phyloP scores from a whole-genome alignment of 345 rosid genomes.

The Sisymbrium irio region DNA sequence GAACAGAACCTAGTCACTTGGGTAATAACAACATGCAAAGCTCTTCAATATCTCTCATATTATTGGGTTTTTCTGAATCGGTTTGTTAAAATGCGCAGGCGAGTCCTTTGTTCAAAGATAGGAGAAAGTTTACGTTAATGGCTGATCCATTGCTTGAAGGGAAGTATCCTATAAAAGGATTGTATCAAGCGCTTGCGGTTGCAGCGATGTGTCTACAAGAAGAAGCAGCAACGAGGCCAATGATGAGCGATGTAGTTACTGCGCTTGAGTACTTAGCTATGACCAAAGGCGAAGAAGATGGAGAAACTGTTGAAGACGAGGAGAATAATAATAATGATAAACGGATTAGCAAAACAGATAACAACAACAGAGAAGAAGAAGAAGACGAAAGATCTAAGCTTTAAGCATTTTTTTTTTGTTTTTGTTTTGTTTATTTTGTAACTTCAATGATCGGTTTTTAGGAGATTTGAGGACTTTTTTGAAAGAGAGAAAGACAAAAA shows the following conservation, averaged over 20 bases:
- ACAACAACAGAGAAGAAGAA: neutral
- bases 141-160: slow-evolving; percentile 70
- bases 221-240: slow-evolving; percentile 59
- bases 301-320: slow-evolving; percentile 10
- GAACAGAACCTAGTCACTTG: slow-evolving; percentile 71
- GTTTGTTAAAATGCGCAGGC: slow-evolving; percentile 47
- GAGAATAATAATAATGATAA: neutral
- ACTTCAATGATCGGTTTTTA: slow-evolving; percentile 12
- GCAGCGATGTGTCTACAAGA: slow-evolving; percentile 91
- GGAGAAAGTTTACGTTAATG: slow-evolving; percentile 57
- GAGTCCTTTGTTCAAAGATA: slow-evolving; percentile 63
- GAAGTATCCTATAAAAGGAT: slow-evolving; percentile 52
- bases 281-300: slow-evolving; percentile 27
- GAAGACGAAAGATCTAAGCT: slow-evolving; percentile 17
- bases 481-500: neutral
- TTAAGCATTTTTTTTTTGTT: neutral
- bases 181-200: slow-evolving; percentile 76
- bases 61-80: neutral
- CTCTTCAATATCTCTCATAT: neutral
- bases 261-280: slow-evolving; percentile 63
- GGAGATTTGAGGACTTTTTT: slow-evolving; percentile 6
- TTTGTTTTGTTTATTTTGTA: neutral
- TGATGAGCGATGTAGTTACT: slow-evolving; percentile 77
- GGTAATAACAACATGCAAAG: slow-evolving; percentile 39
- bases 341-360: neutral